These are phyloP conservation scores for Rubroshorea leprosula DNA, from an alignment of 345 rosid species.

Conservation along the genomic window DNA sequence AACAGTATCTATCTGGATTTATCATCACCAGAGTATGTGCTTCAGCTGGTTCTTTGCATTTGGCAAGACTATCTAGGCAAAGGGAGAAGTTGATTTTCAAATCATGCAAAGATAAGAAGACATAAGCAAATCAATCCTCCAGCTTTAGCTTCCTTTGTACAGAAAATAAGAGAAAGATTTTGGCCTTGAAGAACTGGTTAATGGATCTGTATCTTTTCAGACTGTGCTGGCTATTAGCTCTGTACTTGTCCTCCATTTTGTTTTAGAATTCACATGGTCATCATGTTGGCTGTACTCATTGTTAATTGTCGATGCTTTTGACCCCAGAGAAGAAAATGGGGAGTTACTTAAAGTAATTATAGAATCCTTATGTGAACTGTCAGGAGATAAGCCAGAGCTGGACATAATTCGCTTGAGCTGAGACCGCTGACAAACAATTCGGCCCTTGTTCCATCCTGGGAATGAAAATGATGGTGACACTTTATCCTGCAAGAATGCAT, in stretches of 20 bases:
- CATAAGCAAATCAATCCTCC: not conserved
- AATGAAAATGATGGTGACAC: constrained; percentile 59
- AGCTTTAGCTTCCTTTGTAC: not conserved
- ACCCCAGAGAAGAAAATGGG: constrained; percentile 34
- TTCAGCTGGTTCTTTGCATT: not conserved
- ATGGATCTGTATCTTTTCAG: not conserved
- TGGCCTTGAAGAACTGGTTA: not conserved
- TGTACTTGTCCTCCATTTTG: constrained; percentile 31
- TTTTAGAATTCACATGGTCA: constrained; percentile 19
- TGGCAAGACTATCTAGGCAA: too few species aligned
- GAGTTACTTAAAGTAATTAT: constrained; percentile 53
- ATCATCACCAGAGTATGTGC: not conserved
- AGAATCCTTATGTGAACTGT: constrained; percentile 29
- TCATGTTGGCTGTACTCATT: constrained; percentile 21
- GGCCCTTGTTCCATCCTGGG: constrained; percentile 80
- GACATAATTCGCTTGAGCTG: constrained; percentile 66
- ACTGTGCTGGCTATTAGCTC: constrained; percentile 43
- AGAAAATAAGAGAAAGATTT: not conserved
- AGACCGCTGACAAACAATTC: constrained; percentile 76
- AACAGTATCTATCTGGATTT: not conserved
- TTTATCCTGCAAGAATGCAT: constrained; percentile 57
- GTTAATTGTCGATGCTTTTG: constrained; percentile 29
- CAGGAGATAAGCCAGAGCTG: constrained; percentile 39
- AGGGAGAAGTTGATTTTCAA: not conserved
- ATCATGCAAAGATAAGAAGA: not conserved